phyloP scores from a whole-genome alignment of 352 stramenopile species.

The Hyaloperonospora brassicae region DNA sequence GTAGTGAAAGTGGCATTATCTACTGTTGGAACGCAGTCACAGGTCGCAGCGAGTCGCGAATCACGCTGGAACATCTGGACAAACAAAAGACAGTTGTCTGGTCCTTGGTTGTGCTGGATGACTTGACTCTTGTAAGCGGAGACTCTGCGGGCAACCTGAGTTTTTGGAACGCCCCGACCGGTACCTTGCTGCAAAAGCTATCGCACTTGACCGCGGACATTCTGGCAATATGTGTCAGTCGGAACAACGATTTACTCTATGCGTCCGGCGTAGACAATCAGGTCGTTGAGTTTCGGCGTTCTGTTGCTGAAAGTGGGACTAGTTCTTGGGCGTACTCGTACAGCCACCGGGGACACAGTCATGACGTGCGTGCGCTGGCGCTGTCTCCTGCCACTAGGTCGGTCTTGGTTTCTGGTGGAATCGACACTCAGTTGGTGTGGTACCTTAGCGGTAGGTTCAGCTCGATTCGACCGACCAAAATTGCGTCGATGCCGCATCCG shows the following conservation, averaged over 20 bases:
- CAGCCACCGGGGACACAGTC: slow-evolving; percentile 85
- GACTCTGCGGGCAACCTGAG: slow-evolving; percentile 90
- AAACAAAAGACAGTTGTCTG: slow-evolving; percentile 84
- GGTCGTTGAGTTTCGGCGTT: slow-evolving; percentile 78
- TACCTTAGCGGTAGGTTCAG: slow-evolving; percentile 84
- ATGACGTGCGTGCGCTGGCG: slow-evolving; percentile 85
- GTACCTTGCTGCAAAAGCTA: slow-evolving; percentile 89
- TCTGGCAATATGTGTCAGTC: slow-evolving; percentile 75
- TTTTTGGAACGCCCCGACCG: slow-evolving; percentile 88
- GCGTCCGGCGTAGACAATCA: slow-evolving; percentile 90
- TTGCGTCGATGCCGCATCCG: slow-evolving; percentile 83
- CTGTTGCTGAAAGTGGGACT: slow-evolving; percentile 26
- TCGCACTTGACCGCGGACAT: slow-evolving; percentile 89
- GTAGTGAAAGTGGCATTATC: slow-evolving; percentile 80
- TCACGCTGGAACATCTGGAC: slow-evolving; percentile 73
- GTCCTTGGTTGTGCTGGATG: slow-evolving; percentile 83
- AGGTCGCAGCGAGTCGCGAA: slow-evolving; percentile 73
- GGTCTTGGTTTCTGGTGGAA: slow-evolving; percentile 85
- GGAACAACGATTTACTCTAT: slow-evolving; percentile 85
- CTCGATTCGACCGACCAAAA: slow-evolving; percentile 76
- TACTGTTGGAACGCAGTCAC: slow-evolving; percentile 78
- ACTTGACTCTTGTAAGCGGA: slow-evolving; percentile 88
- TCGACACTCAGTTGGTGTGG: slow-evolving; percentile 92
- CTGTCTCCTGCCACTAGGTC: slow-evolving; percentile 41
- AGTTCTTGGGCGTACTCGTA: slow-evolving; percentile 75